Percentiles rank a stretch among this genome's conserved stretches.
These are phyloP conservation scores for Nidula niveotomentosa DNA, from an alignment of 1,284 basidiomycete species.

Conservation along the genomic window DNA sequence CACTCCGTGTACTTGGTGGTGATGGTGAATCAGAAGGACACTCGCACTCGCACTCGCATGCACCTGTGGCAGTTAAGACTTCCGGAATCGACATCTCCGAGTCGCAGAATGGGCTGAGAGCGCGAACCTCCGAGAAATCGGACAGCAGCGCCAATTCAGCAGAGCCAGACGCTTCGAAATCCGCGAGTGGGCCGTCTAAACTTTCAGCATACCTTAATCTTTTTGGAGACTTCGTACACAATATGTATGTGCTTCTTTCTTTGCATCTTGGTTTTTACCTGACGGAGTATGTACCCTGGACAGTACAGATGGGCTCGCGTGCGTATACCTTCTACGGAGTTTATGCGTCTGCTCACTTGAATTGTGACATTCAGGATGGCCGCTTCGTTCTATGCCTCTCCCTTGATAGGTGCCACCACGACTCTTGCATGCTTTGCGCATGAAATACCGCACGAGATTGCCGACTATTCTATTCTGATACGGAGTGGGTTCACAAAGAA, in stretches of 20 bases:
- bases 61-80: slow-evolving; percentile 22
- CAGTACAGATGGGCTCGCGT: slow-evolving; percentile 84
- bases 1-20: slow-evolving; percentile 75
- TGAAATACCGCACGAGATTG: slow-evolving; percentile 91
- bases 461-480: slow-evolving; percentile 87
- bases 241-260: slow-evolving; percentile 55
- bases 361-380: slow-evolving; percentile 63
- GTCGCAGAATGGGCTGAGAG: slow-evolving; percentile 34
- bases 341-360: slow-evolving; percentile 6
- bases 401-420: slow-evolving; percentile 86
- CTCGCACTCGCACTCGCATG: slow-evolving; percentile 56
- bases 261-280: slow-evolving; percentile 11
- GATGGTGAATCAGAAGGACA: slow-evolving; percentile 51
- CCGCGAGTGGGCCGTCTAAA: slow-evolving; percentile 60
- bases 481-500: slow-evolving; percentile 87
- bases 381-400: slow-evolving; percentile 88
- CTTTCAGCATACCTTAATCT: slow-evolving; percentile 88
- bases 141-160: slow-evolving; percentile 13
- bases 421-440: slow-evolving; percentile 91
- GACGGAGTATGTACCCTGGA: slow-evolving; percentile 8
- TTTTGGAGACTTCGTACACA: slow-evolving; percentile 88
- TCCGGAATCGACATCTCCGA: slow-evolving; percentile 33
- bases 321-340: slow-evolving; percentile 28
- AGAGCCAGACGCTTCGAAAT: slow-evolving; percentile 21
- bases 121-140: slow-evolving; percentile 26